Evolutionary conservation across 2,329 filamentous ascomycete genomes (phyloP).

Genomic region (Fusarium dlaminii): DNA sequence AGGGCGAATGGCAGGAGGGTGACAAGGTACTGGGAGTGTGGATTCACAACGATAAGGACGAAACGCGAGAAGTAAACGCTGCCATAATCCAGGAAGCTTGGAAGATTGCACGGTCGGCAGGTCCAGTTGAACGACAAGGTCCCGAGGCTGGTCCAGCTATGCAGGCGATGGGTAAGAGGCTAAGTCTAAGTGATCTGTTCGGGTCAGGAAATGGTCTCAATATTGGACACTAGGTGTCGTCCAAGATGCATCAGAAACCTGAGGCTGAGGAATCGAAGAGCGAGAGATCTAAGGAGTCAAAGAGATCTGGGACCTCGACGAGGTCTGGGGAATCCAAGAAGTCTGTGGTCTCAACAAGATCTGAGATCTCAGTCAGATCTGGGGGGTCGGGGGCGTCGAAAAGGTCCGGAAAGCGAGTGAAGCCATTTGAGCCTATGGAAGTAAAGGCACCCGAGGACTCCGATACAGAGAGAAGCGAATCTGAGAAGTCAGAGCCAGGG

Average conservation of each 20-base stretch:
- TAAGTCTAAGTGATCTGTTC: conserved; percentile 59
- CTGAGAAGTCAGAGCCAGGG: background rate
- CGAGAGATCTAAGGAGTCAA: background rate
- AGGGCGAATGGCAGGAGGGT: conserved; percentile 47
- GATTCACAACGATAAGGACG: conserved; percentile 62
- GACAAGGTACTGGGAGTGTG: conserved; percentile 62
- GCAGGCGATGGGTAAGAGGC: conserved; percentile 55
- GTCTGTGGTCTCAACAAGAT: background rate
- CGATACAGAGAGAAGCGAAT: background rate
- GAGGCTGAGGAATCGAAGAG: background rate
- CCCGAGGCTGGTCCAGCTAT: conserved; percentile 53
- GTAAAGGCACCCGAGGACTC: too few species aligned
- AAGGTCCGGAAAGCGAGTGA: background rate
- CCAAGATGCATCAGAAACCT: conserved; percentile 1
- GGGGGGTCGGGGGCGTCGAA: background rate
- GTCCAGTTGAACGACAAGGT: conserved; percentile 42
- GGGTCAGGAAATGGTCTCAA: conserved; percentile 43
- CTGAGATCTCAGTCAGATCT: background rate
- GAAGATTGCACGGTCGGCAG: conserved; percentile 48
- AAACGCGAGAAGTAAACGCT: conserved; percentile 54
- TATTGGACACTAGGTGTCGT: conserved; percentile 30
- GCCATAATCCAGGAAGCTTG: conserved; percentile 56
- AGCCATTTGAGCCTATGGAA: background rate
- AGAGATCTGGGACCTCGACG: background rate
- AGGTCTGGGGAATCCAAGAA: background rate